These are phyloP conservation scores for Macrolepiota dolichaula DNA, from an alignment of 768 basidiomycete genomes.

Conservation along the genomic window DNA sequence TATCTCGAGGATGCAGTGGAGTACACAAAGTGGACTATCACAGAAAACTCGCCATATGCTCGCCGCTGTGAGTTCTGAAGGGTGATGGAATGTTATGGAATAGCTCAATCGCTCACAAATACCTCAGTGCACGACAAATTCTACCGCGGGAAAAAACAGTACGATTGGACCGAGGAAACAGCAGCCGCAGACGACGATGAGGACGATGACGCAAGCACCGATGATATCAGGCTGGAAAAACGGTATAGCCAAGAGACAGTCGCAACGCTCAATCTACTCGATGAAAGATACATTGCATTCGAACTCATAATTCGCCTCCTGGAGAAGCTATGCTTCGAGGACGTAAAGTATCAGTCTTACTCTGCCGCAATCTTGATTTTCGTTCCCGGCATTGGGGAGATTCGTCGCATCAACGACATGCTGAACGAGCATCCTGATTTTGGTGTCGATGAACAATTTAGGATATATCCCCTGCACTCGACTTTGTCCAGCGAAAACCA, in stretches of 20 bases:
- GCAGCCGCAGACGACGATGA: constrained; percentile 55
- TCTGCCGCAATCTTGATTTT: constrained; percentile 87
- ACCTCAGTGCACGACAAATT: constrained; percentile 58
- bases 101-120: not conserved
- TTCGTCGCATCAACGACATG: constrained; percentile 81
- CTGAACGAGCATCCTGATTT: constrained; percentile 74
- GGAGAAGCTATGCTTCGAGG: constrained; percentile 78
- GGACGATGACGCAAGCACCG: constrained; percentile 47
- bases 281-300: constrained; percentile 87
- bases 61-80: constrained; percentile 48
- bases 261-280: constrained; percentile 77
- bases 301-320: constrained; percentile 84
- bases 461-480: constrained; percentile 86
- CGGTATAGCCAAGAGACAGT: constrained; percentile 77
- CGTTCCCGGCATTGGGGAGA: constrained; percentile 93
- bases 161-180: constrained; percentile 81
- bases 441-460: constrained; percentile 57
- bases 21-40: constrained; percentile 71
- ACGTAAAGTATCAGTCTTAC: constrained; percentile 44
- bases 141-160: constrained; percentile 53
- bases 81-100: constrained; percentile 3
- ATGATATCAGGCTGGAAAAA: constrained; percentile 58
- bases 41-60: constrained; percentile 80
- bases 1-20: constrained; percentile 94
- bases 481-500: constrained; percentile 91